These are phyloP conservation scores for Dioszegia hungarica DNA, from an alignment of 768 basidiomycete species.

Conservation along the genomic window DNA sequence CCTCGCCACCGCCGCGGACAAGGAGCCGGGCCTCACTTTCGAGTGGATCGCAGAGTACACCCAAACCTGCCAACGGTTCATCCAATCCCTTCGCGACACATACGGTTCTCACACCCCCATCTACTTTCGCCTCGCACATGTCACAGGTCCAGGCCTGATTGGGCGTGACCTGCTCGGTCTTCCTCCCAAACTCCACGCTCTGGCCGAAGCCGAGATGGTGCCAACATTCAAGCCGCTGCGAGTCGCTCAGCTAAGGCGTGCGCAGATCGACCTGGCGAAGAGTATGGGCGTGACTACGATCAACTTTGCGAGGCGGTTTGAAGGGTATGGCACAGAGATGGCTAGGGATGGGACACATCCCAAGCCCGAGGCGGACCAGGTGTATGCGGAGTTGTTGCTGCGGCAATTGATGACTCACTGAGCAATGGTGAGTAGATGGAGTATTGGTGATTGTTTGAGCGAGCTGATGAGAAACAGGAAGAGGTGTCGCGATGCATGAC, in stretches of 20 bases:
- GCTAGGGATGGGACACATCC: not conserved
- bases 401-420: too few relatives aligned
- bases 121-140: not conserved
- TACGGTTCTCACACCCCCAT: not conserved
- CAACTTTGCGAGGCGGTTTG: not conserved
- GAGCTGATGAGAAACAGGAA: too few relatives aligned
- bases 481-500: too few relatives aligned
- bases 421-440: too few relatives aligned
- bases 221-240: not conserved
- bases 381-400: not conserved
- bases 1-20: not conserved
- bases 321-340: not conserved
- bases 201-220: not conserved
- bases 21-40: not conserved
- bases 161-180: not conserved
- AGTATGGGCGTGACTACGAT: not conserved
- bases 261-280: not conserved
- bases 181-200: not conserved
- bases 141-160: not conserved
- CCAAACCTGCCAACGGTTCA: not conserved
- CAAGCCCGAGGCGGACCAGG: not conserved
- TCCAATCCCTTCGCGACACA: not conserved
- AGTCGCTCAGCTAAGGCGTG: not conserved
- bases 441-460: too few relatives aligned
- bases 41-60: not conserved